Conservation (phyloP, 1,139 yeast species). For the Taphrina pruni region DNA sequence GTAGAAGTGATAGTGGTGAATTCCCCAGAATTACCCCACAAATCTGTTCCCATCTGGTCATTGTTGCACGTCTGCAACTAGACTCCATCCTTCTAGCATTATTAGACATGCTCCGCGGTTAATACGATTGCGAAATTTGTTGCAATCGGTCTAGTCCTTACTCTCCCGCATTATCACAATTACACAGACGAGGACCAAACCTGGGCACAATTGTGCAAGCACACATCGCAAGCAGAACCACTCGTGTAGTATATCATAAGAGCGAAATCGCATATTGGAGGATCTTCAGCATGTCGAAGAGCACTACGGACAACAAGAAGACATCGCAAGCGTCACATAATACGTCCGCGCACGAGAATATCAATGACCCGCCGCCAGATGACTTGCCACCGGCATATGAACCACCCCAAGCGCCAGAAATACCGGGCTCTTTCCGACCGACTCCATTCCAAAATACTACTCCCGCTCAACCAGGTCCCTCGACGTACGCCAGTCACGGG, state of each 20-base stretch:
- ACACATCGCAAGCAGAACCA: no score
- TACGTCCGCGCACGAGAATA: slow-evolving; percentile 14
- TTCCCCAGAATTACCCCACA: slow-evolving; percentile 6
- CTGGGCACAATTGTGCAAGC: no score
- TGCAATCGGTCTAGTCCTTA: no score
- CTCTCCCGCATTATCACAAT: no score
- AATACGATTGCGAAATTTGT: no score
- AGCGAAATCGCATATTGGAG: no score
- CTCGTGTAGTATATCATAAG: no score
- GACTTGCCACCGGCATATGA: slow-evolving; percentile 39
- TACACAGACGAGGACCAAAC: no score
- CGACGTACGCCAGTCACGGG: slow-evolving; percentile 13
- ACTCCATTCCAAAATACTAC: background rate
- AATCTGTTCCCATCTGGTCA: background rate
- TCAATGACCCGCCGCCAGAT: background rate
- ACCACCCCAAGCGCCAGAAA: slow-evolving; percentile 16
- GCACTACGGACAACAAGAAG: background rate
- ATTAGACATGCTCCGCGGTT: no score
- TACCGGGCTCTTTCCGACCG: slow-evolving; percentile 15
- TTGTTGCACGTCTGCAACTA: background rate
- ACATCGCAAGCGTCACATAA: background rate
- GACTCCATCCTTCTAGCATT: no score
- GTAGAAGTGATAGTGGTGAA: no score
- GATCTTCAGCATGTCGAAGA: slow-evolving; percentile 1
- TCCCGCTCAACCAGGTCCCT: background rate